These are phyloP conservation scores for Exophiala lecanii-corni DNA, from an alignment of 2,329 filamentous ascomycete genomes.

Conservation along the genomic window DNA sequence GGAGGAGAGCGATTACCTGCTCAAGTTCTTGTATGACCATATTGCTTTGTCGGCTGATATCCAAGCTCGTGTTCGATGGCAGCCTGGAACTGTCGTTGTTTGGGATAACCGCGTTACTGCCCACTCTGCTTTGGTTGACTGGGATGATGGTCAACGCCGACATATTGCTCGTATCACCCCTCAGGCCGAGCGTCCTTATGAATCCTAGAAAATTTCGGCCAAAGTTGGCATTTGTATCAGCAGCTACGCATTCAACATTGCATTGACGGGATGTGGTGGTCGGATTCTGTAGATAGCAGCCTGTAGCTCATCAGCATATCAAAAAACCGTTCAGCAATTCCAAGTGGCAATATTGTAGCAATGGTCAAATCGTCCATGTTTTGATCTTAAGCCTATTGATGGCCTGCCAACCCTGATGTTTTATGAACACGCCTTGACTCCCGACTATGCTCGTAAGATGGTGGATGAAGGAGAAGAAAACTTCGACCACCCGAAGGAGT, in stretches of 20 bases:
- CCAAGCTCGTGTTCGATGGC: constrained; percentile 45
- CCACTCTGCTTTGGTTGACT: constrained; percentile 49
- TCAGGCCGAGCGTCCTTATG: constrained; percentile 47
- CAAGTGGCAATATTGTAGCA: not conserved
- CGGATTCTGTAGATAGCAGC: not conserved
- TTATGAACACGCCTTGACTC: constrained; percentile 16
- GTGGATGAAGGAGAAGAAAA: constrained; percentile 2
- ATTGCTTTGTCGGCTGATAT: constrained; percentile 45
- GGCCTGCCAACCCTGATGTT: constrained; percentile 1
- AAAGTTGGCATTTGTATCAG: too few species aligned
- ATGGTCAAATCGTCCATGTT: constrained; percentile 9
- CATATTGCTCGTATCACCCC: constrained; percentile 51
- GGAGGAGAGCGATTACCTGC: constrained; percentile 41
- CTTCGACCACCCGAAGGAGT: constrained; percentile 1
- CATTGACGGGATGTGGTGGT: too few species aligned
- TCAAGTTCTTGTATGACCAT: constrained; percentile 47
- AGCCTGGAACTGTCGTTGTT: constrained; percentile 45
- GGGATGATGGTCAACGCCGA: constrained; percentile 49
- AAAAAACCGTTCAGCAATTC: not conserved
- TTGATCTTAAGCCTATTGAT: constrained; percentile 1
- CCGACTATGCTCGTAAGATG: constrained; percentile 16
- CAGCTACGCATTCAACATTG: too few species aligned
- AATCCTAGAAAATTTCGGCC: too few species aligned
- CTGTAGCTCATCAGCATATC: not conserved
- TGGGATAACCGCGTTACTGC: constrained; percentile 28